Evolutionary conservation across 2,329 filamentous ascomycete species (phyloP), one percentile per base, ranked within the genome.

Genomic region (Blastomyces parvus): DNA sequence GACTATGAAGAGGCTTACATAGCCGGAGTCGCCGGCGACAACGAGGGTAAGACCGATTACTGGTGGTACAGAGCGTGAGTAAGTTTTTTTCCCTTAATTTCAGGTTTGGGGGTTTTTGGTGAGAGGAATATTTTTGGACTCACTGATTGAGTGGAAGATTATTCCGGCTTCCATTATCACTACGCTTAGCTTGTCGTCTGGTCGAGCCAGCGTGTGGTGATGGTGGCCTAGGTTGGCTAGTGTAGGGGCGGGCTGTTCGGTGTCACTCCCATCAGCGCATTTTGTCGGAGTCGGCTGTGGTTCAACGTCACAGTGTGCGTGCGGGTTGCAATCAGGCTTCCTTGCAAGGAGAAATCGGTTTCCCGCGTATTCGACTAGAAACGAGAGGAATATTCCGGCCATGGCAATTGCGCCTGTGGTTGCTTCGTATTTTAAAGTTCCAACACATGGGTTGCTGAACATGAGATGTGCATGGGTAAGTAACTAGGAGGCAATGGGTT

Each of bases 301-400:
- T 65, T 77, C 64, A 11, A 63, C 59, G 48, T 66, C 64, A 27
- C 64, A 76, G 44, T 66, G 65, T 58, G 68, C 64, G 62, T 25
- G 74, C 71, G 66, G 66, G 72, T 33, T 68, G 66, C 50, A 65
- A 61, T 46, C 50, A 44, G 50, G 48, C 7, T n/a, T 53, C 25
- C 67, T 64, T 30, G 71, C 66, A 13, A 68, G 69, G 0, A 88
- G 79, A 57, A 88, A 73, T 1, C 87, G 83, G 48, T 86, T 82
- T 52, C 86, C 85, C 14, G 84, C 66, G 68, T 85, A 90, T 70
- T 92, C 89, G 44, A 90, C 80, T 1, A 89, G 69, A 73, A 91
- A 91, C 0, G 88, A 87, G 2, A 91, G 67, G 72, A 91, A 88
- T 1, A 90, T 76, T 0, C 89, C 89, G 0, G 85, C 88, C 84